These are phyloP conservation scores for Zoysia japonica DNA, from an alignment of 176 grass and related monocot genomes.

Conservation along the genomic window DNA sequence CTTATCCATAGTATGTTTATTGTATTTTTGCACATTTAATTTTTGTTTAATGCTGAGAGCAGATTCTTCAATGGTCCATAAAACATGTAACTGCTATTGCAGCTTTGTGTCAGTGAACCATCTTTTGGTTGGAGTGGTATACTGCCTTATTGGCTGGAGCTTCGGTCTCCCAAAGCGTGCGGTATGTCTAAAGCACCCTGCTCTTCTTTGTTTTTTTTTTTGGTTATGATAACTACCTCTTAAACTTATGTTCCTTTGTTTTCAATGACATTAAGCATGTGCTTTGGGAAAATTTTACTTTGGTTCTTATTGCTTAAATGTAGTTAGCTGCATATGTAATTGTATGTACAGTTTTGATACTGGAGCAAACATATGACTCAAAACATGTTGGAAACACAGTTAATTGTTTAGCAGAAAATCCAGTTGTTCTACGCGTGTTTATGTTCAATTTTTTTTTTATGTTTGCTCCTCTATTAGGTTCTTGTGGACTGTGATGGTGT, in stretches of 20 bases:
- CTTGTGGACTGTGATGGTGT: not conserved
- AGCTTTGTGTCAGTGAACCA: constrained; percentile 93
- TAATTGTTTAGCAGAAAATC: not conserved
- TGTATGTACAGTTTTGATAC: not conserved
- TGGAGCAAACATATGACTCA: not conserved
- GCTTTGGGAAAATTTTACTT: not conserved
- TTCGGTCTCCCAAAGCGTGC: constrained; percentile 77
- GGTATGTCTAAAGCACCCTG: constrained; percentile 37
- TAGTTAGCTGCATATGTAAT: not conserved
- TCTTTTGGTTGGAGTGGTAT: constrained; percentile 73
- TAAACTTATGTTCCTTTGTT: not conserved
- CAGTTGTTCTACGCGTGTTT: constrained; percentile 1
- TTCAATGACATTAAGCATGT: constrained; percentile 3
- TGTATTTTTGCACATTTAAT: not conserved
- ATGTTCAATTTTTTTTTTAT: too few species aligned
- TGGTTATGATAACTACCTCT: not conserved
- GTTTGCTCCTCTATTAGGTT: not conserved
- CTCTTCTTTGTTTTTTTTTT: not conserved
- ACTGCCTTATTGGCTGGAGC: constrained; percentile 82
- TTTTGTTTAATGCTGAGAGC: constrained; percentile 8
- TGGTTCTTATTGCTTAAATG: constrained; percentile 9
- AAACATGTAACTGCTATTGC: constrained; percentile 12
- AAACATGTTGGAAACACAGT: not conserved
- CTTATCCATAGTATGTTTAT: constrained; percentile 83
- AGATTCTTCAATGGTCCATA: constrained; percentile 8